Base-by-base conservation (phyloP, 371 early-diverging fungal species). In the Apophysomyces ossiformis region DNA sequence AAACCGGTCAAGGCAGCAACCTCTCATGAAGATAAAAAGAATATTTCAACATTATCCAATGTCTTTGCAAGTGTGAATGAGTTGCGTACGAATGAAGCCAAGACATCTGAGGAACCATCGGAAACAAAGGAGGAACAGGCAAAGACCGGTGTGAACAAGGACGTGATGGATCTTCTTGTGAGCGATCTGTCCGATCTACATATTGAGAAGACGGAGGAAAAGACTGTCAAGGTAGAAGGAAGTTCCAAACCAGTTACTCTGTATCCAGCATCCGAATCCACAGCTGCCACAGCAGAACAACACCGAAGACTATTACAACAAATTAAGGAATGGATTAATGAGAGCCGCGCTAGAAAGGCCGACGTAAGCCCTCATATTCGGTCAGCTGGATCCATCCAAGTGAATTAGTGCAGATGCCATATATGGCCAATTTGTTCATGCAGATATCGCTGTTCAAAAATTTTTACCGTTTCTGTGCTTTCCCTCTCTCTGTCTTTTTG, bases 81-180 rank as follows among this genome's bases (percentile, higher is more conserved):
- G 21, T 21, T 12, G 12, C 64, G 26, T 13, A 38, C 4, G 15
- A 50, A 39, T 38, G 56, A 57, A 39, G 18, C n/a, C 13, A 54
- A 57, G 58, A 56, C 57, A 57, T 11, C 37, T 5, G 58, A 56
- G 37, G 41, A 56, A 43, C 57, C 15, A 21, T 5, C n/a, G 54
- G 57, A 18, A 12, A 56, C 36, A n/a, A 41, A 56, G 35, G 35
- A 21, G 26, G 58, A 64, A 32, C 18, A 16, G 1, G 4, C 18
- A 15, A 45, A 36, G n/a, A 36, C 44, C 4, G 61, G 12, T 32
- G 57, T 56, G 39, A 64, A 64, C 41, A 64, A 64, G 39, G 58
- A 56, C 37, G 57, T 64, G 18, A 57, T 64, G 35, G 64, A 64
- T 57, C 37, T 64, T n/a, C 57, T 64, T 9, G 39, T 50, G 35